Percentiles rank a stretch among this genome's conserved stretches.
These are phyloP conservation scores for Cryptococcus floricola DNA, from an alignment of 1,284 basidiomycete species.

Conservation along the genomic window DNA sequence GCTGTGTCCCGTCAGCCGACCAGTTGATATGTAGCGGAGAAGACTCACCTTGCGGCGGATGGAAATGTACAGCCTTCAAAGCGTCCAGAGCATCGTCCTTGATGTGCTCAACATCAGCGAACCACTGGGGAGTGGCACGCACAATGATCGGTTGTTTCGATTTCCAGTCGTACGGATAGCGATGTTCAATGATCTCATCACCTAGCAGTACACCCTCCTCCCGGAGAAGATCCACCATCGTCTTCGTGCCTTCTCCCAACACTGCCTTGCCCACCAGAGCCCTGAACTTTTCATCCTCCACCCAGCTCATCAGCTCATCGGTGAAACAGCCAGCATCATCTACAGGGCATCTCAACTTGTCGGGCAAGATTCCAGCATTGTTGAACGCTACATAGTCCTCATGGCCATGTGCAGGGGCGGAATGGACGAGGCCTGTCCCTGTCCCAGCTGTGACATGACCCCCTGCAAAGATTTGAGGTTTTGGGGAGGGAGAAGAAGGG, in stretches of 20 bases:
- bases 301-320: slow-evolving; percentile 55
- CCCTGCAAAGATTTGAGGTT: slow-evolving; percentile 53
- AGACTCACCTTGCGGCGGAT: slow-evolving; percentile 68
- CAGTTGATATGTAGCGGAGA: not conserved
- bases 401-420: slow-evolving; percentile 88
- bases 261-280: slow-evolving; percentile 65
- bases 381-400: slow-evolving; percentile 84
- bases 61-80: slow-evolving; percentile 70
- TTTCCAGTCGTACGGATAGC: slow-evolving; percentile 97
- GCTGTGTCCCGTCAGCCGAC: slow-evolving; percentile 52
- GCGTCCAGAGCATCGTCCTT: slow-evolving; percentile 72
- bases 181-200: slow-evolving; percentile 71
- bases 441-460: slow-evolving; percentile 77
- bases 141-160: slow-evolving; percentile 89
- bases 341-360: slow-evolving; percentile 64
- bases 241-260: slow-evolving; percentile 64
- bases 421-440: slow-evolving; percentile 96
- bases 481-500: slow-evolving; percentile 53
- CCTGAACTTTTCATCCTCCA: slow-evolving; percentile 46
- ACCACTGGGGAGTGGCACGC: slow-evolving; percentile 97
- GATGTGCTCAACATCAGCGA: slow-evolving; percentile 82
- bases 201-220: slow-evolving; percentile 60
- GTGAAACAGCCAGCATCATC: slow-evolving; percentile 76
- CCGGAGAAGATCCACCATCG: slow-evolving; percentile 63
- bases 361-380: slow-evolving; percentile 37